These are phyloP conservation scores for Salix udensis DNA, from an alignment of 345 rosid species.

Conservation along the genomic window DNA sequence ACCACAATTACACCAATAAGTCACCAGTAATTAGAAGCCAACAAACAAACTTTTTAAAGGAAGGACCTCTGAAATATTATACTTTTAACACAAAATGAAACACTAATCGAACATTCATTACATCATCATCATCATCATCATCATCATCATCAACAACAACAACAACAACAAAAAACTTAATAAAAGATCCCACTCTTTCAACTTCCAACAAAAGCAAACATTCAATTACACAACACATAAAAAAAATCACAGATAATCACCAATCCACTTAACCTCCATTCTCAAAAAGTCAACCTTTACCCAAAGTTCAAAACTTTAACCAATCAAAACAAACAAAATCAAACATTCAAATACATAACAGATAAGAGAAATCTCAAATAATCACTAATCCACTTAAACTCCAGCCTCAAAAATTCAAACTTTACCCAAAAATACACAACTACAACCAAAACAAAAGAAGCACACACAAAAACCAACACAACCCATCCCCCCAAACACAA, in stretches of 20 bases:
- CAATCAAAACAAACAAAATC: not conserved
- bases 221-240: not conserved
- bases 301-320: not conserved
- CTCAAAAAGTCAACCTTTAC: not conserved
- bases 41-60: not conserved
- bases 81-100: not conserved
- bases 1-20: not conserved
- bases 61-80: not conserved
- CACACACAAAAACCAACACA: not conserved
- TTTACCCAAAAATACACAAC: not conserved
- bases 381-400: not conserved
- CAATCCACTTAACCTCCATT: not conserved
- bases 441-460: not conserved
- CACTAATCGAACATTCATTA: not conserved
- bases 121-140: not conserved
- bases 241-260: not conserved
- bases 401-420: not conserved
- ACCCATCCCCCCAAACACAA: not conserved
- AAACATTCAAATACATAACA: not conserved
- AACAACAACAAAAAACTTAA: not conserved
- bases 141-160: not conserved
- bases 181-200: not conserved
- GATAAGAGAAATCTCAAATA: not conserved
- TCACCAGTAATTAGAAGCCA: slow-evolving; percentile 15
- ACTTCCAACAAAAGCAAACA: not conserved